Evolutionary conservation across 2,329 filamentous ascomycete genomes (phyloP), one percentile per base, ranked within the genome.

Genomic region (Cladosporium austrohemisphaericum): DNA sequence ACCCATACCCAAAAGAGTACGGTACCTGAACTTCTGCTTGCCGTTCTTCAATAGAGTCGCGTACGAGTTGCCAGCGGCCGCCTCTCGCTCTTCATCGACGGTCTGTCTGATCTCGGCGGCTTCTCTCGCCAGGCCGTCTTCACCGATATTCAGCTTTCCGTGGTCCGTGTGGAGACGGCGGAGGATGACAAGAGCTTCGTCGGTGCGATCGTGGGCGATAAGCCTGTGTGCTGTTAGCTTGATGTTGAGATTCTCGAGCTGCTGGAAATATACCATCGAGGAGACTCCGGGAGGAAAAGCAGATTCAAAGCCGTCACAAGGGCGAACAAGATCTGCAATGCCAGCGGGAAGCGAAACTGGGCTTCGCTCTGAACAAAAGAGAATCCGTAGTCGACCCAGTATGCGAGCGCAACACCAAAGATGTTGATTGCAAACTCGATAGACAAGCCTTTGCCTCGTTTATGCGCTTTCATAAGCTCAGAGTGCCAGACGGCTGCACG

Each of bases 281-380:
- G 65, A 2, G 63, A 66, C 43, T 68, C 66, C 2, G 71, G 70
- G 4, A 74, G 56, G 35, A 69, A 59, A 1, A 66, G 3, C 4
- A 71, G 65, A 13, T 69, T 28, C n/a, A 72, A 16, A 20, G 52
- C 46, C 14, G 52, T 55, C 13, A 57, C 47, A 10, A 57, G 13
- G 1, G 67, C 66, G 36, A 74, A 74, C 1, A 70, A 49, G 31
- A 72, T 68, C 53, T 76, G 73, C 5, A 76, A 62, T 1, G 69
- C 73, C 3, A 76, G 56, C 0, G 73, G 72, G 35, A 75, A 62
- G 1, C 65, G 55, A 52, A 56, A 75, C 29, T 71, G 67, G 1
- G 65, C 57, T 13, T 68, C 64, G 32, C 61, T 69, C 5, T 50
- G 25, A 5, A 49, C 44, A 26, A 52, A 57, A 6, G 20, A 57